Conservation (phyloP, 441 rosid genomes). For the Brassica balearica region DNA sequence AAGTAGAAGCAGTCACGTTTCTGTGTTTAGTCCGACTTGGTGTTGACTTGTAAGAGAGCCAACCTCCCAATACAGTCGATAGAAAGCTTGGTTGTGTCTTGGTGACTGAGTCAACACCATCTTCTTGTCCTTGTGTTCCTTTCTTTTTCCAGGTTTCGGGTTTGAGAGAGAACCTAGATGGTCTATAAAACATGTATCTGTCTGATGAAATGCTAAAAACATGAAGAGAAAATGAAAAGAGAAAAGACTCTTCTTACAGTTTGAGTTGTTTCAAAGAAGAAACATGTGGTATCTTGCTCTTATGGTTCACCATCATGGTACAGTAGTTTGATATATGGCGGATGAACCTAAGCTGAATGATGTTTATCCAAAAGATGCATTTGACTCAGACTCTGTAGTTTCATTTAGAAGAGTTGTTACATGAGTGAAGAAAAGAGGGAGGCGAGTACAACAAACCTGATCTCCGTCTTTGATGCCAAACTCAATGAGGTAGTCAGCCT, state of each 20-base stretch:
- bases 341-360: slow-evolving; percentile 68
- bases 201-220: background rate
- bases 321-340: slow-evolving; percentile 64
- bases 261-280: slow-evolving; percentile 44
- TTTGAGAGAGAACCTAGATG: slow-evolving; percentile 50
- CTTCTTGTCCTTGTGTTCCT: slow-evolving; percentile 45
- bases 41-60: slow-evolving; percentile 52
- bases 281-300: slow-evolving; percentile 41
- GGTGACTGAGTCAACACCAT: slow-evolving; percentile 33
- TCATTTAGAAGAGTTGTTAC: background rate
- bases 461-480: slow-evolving; percentile 88
- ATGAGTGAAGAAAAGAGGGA: slow-evolving; percentile 14
- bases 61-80: slow-evolving; percentile 47
- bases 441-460: slow-evolving; percentile 55
- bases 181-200: slow-evolving; percentile 20
- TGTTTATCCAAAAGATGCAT: slow-evolving; percentile 15
- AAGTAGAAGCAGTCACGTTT: slow-evolving; percentile 29
- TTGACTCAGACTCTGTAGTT: background rate
- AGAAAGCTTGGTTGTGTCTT: slow-evolving; percentile 36
- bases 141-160: slow-evolving; percentile 36
- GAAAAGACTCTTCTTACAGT: slow-evolving; percentile 48
- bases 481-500: slow-evolving; percentile 53
- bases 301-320: slow-evolving; percentile 46
- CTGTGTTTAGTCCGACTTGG: slow-evolving; percentile 35
- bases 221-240: background rate